Evolutionary conservation across 208 protist genomes (phyloP), one percentile per base, ranked within the genome.

Genomic region (Acanthamoeba royreba): DNA sequence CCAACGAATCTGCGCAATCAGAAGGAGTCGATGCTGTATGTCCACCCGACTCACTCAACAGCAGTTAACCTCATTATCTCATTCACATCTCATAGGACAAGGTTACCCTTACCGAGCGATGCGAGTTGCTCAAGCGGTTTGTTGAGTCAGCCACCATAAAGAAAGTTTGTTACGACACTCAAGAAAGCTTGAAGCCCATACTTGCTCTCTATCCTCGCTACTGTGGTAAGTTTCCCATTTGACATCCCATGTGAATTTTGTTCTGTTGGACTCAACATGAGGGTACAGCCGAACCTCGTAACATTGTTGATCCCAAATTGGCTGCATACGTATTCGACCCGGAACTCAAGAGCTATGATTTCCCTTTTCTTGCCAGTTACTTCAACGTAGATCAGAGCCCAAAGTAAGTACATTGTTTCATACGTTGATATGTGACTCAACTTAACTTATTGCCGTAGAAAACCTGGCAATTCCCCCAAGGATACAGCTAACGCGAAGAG

Each of bases 261-360:
- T n/a, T n/a, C n/a, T n/a, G n/a, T n/a, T n/a, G n/a, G n/a, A n/a
- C n/a, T n/a, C n/a, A n/a, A n/a, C n/a, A n/a, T n/a, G n/a, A n/a
- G n/a, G n/a, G n/a, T n/a, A n/a, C 43, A 66, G 52, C 28, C 38
- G 38, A 33, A 38, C 25, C 83, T 4, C 45, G 53, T 25, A 58
- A 90, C 46, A 7, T 90, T 1, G 49, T 66, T 15, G 83, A 90
- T n/a, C 83, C 83, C 17, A 90, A 66, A 52, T 25, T 90, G 38
- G 83, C 52, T 7, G 83, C 52, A 17, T 90, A 69, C 33, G 52
- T 90, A 38, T 90, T 90, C 25, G 83, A 90, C 38, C 83, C 83
- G 53, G 83, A 90, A 52, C 40, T 90, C 49, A 58, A 90, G 38
- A 90, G 83, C 53, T 90, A 90, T 35, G 83, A 90, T 35, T 90